These are phyloP conservation scores for Gynandropsis gynandra DNA, from an alignment of 345 rosid genomes.

Conservation along the genomic window DNA sequence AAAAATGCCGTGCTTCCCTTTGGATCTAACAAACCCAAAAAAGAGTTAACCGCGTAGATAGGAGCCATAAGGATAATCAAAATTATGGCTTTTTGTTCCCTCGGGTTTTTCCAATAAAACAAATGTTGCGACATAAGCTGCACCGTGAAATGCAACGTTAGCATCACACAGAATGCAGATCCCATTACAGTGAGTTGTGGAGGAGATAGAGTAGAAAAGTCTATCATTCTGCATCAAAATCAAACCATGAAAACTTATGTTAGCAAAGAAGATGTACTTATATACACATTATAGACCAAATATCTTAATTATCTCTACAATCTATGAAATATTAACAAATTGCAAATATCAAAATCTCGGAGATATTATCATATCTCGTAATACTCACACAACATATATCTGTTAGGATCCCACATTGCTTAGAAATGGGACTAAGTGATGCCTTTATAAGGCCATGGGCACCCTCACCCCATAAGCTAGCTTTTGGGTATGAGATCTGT, in stretches of 20 bases:
- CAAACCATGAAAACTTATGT: neutral
- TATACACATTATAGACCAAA: no score
- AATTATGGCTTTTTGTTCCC: slow-evolving; percentile 82
- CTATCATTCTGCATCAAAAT: slow-evolving; percentile 20
- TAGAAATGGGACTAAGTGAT: no score
- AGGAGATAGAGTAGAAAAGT: slow-evolving; percentile 27
- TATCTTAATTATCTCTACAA: no score
- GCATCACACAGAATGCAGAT: slow-evolving; percentile 44
- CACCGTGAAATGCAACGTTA: slow-evolving; percentile 66
- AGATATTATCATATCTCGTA: no score
- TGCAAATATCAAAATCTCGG: no score
- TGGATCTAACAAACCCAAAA: slow-evolving; percentile 69
- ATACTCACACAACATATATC: no score
- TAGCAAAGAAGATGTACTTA: neutral
- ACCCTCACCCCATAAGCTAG: no score
- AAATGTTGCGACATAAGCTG: slow-evolving; percentile 81
- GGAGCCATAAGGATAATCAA: slow-evolving; percentile 89
- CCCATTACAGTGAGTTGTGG: slow-evolving; percentile 24
- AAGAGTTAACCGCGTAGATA: slow-evolving; percentile 61
- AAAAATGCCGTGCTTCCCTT: slow-evolving; percentile 71
- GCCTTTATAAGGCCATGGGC: no score
- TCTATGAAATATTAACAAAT: no score
- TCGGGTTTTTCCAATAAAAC: slow-evolving; percentile 89
- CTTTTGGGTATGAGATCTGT: no score
- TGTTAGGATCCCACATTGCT: no score